These are phyloP conservation scores for Tuber magnatum DNA, from an alignment of 495 filamentous ascomycete genomes.

Conservation along the genomic window DNA sequence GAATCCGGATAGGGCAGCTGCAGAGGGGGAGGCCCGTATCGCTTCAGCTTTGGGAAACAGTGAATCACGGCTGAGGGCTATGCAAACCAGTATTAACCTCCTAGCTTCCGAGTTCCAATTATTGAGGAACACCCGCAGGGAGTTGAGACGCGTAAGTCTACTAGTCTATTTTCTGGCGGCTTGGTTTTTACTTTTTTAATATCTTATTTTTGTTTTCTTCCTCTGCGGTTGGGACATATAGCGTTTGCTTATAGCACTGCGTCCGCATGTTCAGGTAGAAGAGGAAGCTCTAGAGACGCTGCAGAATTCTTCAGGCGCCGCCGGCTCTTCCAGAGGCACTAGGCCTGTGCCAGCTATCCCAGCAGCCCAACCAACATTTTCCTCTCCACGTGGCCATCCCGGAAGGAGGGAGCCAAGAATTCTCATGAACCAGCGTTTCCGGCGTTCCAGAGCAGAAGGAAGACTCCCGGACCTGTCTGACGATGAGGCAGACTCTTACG, in stretches of 20 bases:
- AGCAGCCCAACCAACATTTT: not conserved
- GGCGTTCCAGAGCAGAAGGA: not conserved
- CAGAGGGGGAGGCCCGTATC: conserved; percentile 15
- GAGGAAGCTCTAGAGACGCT: conserved; percentile 30
- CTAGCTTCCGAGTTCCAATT: conserved; percentile 36
- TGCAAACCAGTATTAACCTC: conserved; percentile 39
- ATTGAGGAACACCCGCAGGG: conserved; percentile 31
- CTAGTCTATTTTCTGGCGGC: not conserved
- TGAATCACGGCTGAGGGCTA: conserved; percentile 34
- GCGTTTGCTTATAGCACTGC: conserved; percentile 2
- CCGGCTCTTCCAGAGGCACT: not conserved
- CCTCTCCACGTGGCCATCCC: not conserved
- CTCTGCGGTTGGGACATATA: not conserved
- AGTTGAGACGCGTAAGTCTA: conserved; percentile 28
- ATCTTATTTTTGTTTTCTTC: conserved; percentile 1
- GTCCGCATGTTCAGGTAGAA: conserved; percentile 21
- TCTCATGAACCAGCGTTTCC: not conserved
- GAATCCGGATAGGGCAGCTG: conserved; percentile 5
- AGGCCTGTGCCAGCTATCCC: not conserved
- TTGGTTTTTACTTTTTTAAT: not conserved
- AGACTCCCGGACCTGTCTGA: not conserved
- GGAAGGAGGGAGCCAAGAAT: conserved; percentile 2
- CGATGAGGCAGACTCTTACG: not conserved
- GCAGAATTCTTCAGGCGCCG: conserved; percentile 14
- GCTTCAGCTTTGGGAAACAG: conserved; percentile 27